Evolutionary conservation across 148 eudicot genomes (phyloP).

Genomic region (Euryodendron excelsum): DNA sequence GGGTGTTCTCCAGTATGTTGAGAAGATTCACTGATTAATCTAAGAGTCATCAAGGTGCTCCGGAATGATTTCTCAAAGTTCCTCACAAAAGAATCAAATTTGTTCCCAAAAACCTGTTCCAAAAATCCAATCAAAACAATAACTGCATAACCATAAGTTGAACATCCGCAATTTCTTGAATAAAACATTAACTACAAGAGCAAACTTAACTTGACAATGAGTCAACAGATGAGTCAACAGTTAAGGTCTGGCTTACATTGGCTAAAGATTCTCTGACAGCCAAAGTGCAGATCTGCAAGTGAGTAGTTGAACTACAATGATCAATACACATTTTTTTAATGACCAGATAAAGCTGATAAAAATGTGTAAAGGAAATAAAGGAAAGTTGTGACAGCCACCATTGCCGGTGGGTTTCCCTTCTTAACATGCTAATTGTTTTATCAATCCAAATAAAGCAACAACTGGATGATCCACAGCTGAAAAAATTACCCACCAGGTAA

Average conservation of each 20-base stretch:
- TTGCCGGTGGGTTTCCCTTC: constrained; percentile 6
- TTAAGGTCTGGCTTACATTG: constrained; percentile 58
- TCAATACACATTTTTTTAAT: not conserved
- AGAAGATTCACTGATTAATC: constrained; percentile 51
- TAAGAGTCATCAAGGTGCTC: constrained; percentile 76
- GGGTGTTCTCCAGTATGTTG: constrained; percentile 25
- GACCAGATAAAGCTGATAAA: constrained; percentile 9
- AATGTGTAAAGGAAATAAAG: not conserved
- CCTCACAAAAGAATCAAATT: constrained; percentile 63
- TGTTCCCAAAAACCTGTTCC: constrained; percentile 72
- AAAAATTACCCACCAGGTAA: constrained; percentile 6
- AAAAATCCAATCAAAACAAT: constrained; percentile 24
- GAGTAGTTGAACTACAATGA: constrained; percentile 7
- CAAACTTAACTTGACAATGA: constrained; percentile 20
- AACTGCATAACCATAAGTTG: constrained; percentile 8
- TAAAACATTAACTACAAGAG: not conserved
- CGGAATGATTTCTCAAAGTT: constrained; percentile 80
- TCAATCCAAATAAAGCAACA: constrained; percentile 13
- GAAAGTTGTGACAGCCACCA: constrained; percentile 12
- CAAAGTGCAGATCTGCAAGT: constrained; percentile 69
- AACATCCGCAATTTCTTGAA: not conserved
- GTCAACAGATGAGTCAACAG: constrained; percentile 16
- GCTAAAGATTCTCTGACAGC: constrained; percentile 83
- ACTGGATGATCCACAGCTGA: constrained; percentile 8
- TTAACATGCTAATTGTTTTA: not conserved